Evolutionary conservation across 176 grass and related monocot genomes (phyloP).

Genomic region (Lolium multiflorum): DNA sequence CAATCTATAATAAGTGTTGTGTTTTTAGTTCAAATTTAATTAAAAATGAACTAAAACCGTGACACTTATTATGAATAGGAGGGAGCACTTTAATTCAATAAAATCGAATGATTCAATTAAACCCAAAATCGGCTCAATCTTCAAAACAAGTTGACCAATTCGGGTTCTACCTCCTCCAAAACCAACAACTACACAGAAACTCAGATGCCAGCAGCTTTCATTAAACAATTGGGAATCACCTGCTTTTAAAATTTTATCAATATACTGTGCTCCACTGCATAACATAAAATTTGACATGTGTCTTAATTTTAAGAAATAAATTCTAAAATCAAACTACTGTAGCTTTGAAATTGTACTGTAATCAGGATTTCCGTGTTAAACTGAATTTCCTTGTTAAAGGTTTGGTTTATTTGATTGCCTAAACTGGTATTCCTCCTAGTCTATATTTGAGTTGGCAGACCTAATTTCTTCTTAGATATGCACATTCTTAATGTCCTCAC

Average conservation of each 20-base stretch:
- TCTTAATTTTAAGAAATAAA: background rate
- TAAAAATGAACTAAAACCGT: no score
- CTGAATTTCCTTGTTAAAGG: background rate
- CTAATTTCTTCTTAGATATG: background rate
- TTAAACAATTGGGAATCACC: background rate
- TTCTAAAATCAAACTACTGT: background rate
- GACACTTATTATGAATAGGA: no score
- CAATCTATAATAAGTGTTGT: no score
- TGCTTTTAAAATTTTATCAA: background rate
- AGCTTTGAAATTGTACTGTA: background rate
- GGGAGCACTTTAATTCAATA: background rate
- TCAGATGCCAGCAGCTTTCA: background rate
- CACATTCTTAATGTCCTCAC: no score
- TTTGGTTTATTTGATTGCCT: background rate
- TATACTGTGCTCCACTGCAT: background rate
- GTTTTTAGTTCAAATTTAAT: no score
- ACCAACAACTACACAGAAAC: background rate
- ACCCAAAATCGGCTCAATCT: background rate
- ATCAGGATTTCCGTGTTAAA: slow-evolving; percentile 8
- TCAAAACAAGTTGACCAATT: background rate
- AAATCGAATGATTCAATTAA: background rate
- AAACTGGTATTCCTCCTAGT: background rate
- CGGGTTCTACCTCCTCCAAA: background rate
- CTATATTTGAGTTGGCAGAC: background rate
- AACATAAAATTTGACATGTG: background rate